Conservation (phyloP, 2,329 filamentous ascomycete species). For the Ceratocystis destructans region DNA sequence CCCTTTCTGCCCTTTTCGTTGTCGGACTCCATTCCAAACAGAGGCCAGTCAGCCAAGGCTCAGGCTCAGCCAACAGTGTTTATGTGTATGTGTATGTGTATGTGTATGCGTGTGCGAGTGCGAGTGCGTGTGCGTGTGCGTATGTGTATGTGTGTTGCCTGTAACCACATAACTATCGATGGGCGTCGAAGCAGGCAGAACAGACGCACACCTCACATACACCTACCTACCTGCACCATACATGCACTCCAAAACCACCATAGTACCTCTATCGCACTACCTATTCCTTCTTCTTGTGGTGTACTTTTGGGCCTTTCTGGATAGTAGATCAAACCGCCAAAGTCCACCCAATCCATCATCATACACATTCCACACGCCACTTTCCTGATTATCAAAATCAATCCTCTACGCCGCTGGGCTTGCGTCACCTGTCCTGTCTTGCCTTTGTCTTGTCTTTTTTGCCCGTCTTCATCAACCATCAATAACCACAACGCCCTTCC, state of each 20-base stretch:
- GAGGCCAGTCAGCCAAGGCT: not conserved
- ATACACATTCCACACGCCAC: not conserved
- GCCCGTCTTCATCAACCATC: not conserved
- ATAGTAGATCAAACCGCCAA: not conserved
- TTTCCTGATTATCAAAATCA: not conserved
- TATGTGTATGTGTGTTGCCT: not conserved
- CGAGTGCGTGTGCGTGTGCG: too few relatives aligned
- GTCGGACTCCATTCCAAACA: slow-evolving; percentile 1
- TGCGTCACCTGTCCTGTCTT: not conserved
- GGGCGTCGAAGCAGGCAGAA: not conserved
- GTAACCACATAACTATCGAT: not conserved
- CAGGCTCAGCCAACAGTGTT: not conserved
- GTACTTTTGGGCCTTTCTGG: too few relatives aligned
- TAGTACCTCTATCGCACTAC: not conserved
- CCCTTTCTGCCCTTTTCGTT: not conserved
- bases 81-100: too few relatives aligned
- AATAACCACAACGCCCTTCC: not conserved
- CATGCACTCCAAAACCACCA: not conserved
- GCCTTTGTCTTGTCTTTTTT: not conserved
- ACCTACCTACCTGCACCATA: not conserved
- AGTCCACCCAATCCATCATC: not conserved
- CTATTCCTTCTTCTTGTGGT: not conserved
- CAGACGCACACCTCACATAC: not conserved
- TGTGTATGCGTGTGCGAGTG: too few relatives aligned
- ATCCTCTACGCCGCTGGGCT: not conserved